Evolutionary conservation across 1,284 basidiomycete species (phyloP).

Genomic region (Cutaneotrichosporon dermatis): DNA sequence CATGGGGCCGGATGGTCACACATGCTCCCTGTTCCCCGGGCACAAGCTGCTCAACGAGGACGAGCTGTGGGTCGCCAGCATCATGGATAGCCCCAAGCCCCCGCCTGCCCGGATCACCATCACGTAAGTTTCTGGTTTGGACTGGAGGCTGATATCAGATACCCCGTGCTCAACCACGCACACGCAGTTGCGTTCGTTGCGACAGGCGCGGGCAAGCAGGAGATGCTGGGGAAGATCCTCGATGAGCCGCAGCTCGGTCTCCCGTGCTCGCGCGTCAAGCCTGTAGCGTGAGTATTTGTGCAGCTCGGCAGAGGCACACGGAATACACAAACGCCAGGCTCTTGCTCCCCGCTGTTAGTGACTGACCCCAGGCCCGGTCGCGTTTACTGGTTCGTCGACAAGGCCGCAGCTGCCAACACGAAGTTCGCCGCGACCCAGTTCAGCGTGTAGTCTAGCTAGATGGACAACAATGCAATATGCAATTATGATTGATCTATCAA

Average conservation of each 20-base stretch:
- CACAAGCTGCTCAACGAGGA: conserved; percentile 79
- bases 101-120: conserved; percentile 79
- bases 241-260: conserved; percentile 76
- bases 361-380: conserved; percentile 60
- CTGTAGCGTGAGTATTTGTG: conserved; percentile 51
- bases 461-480: no score
- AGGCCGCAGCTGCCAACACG: conserved; percentile 64
- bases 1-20: conserved; percentile 94
- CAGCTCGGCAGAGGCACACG: no score
- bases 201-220: conserved; percentile 76
- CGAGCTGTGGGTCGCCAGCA: conserved; percentile 88
- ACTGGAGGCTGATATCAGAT: conserved; percentile 37
- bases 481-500: no score
- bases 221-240: conserved; percentile 67
- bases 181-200: conserved; percentile 81
- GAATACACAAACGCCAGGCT: no score
- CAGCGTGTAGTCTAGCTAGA: neutral
- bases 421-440: conserved; percentile 42
- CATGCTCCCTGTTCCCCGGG: conserved; percentile 90
- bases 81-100: conserved; percentile 92
- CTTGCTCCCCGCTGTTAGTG: no score
- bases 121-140: conserved; percentile 30
- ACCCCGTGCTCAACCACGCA: conserved; percentile 89
- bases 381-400: conserved; percentile 86
- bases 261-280: conserved; percentile 77